A percentile compares a stretch with the other conserved stretches of the same genome.
phyloP scores from a whole-genome alignment of 2,329 filamentous ascomycete genomes.

The Bisporella sp. region DNA sequence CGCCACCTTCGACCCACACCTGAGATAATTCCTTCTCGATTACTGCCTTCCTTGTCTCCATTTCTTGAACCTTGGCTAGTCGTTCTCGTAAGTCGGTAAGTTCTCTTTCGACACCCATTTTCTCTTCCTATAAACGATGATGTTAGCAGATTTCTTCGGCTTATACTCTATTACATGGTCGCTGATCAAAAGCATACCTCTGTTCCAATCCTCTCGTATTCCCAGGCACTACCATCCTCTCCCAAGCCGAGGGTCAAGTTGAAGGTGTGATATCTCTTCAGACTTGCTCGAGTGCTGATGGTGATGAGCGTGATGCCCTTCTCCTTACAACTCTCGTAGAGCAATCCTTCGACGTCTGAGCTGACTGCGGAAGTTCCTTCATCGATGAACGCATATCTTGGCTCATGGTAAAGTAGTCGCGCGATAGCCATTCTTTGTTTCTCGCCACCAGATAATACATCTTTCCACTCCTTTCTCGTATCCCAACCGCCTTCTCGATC shows the following conservation, averaged over 20 bases:
- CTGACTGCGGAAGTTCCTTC: slow-evolving; percentile 94
- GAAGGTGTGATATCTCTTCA: slow-evolving; percentile 94
- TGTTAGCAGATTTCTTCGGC: not conserved
- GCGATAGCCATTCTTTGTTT: slow-evolving; percentile 95
- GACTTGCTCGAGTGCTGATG: slow-evolving; percentile 85
- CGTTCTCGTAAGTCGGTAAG: slow-evolving; percentile 75
- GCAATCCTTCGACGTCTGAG: slow-evolving; percentile 84
- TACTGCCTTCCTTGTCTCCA: slow-evolving; percentile 70
- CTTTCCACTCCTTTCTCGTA: slow-evolving; percentile 96
- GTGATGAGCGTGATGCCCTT: slow-evolving; percentile 94
- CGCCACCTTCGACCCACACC: slow-evolving; percentile 28
- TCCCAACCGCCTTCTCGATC: slow-evolving; percentile 95
- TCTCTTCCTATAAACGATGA: slow-evolving; percentile 53
- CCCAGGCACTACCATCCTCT: slow-evolving; percentile 78
- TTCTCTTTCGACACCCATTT: slow-evolving; percentile 88
- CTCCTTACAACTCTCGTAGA: slow-evolving; percentile 91
- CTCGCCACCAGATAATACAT: slow-evolving; percentile 93
- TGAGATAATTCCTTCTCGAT: slow-evolving; percentile 72
- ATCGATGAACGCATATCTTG: slow-evolving; percentile 87
- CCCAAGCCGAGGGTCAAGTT: slow-evolving; percentile 81
- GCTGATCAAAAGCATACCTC: slow-evolving; percentile 34
- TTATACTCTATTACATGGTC: too few relatives aligned
- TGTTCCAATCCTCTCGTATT: slow-evolving; percentile 89
- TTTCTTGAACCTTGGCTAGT: slow-evolving; percentile 73
- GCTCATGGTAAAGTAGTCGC: slow-evolving; percentile 87